Percentiles rank a stretch among this genome's conserved stretches.
Conservation (phyloP, 1,139 yeast species). For the Zhuliangozyma parablackwelliae region DNA sequence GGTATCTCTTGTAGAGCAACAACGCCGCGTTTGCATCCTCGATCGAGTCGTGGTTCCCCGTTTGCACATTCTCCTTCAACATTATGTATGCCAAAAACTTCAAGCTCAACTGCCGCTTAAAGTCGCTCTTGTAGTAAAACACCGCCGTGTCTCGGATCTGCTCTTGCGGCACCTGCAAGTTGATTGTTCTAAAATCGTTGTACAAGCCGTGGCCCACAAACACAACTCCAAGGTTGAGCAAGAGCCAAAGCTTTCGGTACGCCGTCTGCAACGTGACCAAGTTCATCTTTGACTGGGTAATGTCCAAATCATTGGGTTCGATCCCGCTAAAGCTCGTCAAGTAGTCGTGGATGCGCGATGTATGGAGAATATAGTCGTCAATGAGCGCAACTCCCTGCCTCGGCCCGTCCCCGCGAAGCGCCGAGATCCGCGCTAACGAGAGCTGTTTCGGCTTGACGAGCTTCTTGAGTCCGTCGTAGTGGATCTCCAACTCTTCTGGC, state of each 20-base stretch:
- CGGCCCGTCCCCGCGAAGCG: constrained; percentile 70
- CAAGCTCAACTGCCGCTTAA: constrained; percentile 75
- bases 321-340: constrained; percentile 90
- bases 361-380: constrained; percentile 85
- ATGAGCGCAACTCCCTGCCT: constrained; percentile 76
- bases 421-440: constrained; percentile 87
- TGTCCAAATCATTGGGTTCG: constrained; percentile 85
- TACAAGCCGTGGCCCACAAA: constrained; percentile 94
- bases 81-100: constrained; percentile 83
- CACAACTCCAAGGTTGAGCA: constrained; percentile 81
- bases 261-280: constrained; percentile 81
- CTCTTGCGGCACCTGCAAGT: constrained; percentile 74
- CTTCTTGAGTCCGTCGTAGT: constrained; percentile 60
- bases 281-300: constrained; percentile 57
- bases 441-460: constrained; percentile 71
- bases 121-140: constrained; percentile 65
- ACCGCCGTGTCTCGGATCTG: constrained; percentile 91
- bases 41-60: constrained; percentile 92
- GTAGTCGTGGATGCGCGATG: constrained; percentile 72
- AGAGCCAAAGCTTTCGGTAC: constrained; percentile 82
- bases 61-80: constrained; percentile 73
- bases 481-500: constrained; percentile 77
- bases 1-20: constrained; percentile 66
- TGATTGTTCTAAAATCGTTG: constrained; percentile 90
- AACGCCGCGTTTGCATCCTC: constrained; percentile 94